Conservation (phyloP, 2,329 filamentous ascomycete genomes). For the Nemania diffusa region DNA sequence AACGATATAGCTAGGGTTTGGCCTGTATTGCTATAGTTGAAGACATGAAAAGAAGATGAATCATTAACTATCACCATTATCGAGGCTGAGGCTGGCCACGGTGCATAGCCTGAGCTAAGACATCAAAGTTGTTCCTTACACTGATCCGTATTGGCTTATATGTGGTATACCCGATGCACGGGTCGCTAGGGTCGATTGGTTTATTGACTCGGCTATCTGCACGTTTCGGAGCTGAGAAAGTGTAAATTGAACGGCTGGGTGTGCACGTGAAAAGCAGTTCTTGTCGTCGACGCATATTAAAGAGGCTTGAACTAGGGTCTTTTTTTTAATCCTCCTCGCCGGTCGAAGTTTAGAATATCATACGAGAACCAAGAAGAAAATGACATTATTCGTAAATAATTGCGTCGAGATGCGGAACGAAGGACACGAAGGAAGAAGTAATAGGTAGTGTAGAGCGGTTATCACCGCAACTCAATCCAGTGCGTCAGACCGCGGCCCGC, state of each 20-base stretch:
- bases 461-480: conserved; percentile 3
- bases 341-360: not conserved
- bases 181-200: not conserved
- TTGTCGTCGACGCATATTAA: not conserved
- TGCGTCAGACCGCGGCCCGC: not conserved
- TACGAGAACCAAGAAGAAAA: not conserved
- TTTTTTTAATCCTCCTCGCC: not conserved
- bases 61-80: not conserved
- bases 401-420: not conserved
- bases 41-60: not conserved
- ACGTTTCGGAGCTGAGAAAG: conserved; percentile 34
- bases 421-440: not conserved
- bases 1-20: not conserved
- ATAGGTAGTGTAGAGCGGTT: conserved; percentile 4
- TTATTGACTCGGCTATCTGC: conserved; percentile 25
- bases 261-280: conserved; percentile 20
- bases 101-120: not conserved
- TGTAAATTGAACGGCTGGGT: conserved; percentile 20
- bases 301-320: conserved; percentile 3
- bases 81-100: not conserved
- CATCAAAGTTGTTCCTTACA: not conserved
- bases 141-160: conserved; percentile 4
- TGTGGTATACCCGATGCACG: not conserved
- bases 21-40: not conserved
- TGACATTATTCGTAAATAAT: not conserved